Evolutionary conservation across 1,284 basidiomycete genomes (phyloP), one percentile per base, ranked within the genome.

Genomic region (Ustilago esculenta): DNA sequence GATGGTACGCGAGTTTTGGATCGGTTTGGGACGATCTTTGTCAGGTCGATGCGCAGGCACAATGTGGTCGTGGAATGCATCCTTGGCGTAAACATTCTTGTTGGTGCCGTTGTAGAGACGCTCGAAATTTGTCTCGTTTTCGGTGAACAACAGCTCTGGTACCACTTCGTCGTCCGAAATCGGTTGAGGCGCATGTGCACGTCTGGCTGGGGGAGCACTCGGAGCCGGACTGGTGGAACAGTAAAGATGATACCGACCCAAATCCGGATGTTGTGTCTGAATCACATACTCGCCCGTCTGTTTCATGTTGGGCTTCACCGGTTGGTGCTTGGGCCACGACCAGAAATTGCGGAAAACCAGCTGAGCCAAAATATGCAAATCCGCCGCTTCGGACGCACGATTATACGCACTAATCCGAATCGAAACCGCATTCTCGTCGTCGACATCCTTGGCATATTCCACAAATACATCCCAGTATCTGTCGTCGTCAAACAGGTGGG

Each of bases 51-150:
- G 94, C 14, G 85, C 85, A 4, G 89, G 89, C 67, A 98, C 89
- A 82, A 98, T 91, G 81, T 98, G 91, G 82, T 98, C 94, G 80
- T 98, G 94, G 86, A 98, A 98, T n/a, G 90, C 94, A 79, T 98
- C 95, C 84, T 98, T 98, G 77, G 92, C 91, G 81, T 90, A 94
- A 2, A 87, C 87, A 84, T 98, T 97, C 73, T 88, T 84, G 21
- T 78, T 78, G 46, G 70, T 48, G 21, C 92, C 94, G 30, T 89
- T 89, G 82, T 97, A 98, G 29, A 98, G 86, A 57, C 95, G 88
- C 50, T 88, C 87, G 82, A 90, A 95, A 85, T 98, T 98, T 67
- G 94, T 97, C 82, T 98, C 92, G 84, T 98, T 98, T 81, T 98
- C 71, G 51, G 75, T 77, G 84, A 82, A 84, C 14, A 88, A 71